Evolutionary conservation across 2,329 filamentous ascomycete species (phyloP), one percentile per base, ranked within the genome.

Genomic region (Epichloe festucae): DNA sequence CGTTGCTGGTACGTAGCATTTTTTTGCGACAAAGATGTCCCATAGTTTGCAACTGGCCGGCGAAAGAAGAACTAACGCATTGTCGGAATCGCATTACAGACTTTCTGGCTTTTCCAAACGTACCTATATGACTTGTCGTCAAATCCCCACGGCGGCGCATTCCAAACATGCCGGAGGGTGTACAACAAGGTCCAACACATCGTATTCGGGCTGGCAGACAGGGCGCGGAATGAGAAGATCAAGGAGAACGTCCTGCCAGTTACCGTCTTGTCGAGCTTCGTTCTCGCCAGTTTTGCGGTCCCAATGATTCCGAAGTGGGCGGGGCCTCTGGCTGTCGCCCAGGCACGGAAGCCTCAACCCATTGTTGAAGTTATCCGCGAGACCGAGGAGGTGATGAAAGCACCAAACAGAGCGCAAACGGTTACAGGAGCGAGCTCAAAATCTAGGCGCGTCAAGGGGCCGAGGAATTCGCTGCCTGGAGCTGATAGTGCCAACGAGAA

Each of bases 111-210:
- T 49, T 89, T 93, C 67, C 87, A 93, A 70, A 91, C 86, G 4
- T 90, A 93, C 64, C 79, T 93, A 34, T 84, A 87, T 72, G 88
- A 93, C 65, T 79, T 93, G 55, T 79, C 85, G 51, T 73, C 77
- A 62, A 86, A 85, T 53, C 87, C 87, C 2, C 84, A 85, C 64
- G 84, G 85, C 55, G 79, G 83, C 60, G 77, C 85, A 48, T 93
- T 93, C 70, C 84, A 87, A 69, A 91, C 85, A 48, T 91, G 87
- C 63, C 80, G 86, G 54, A 76, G 88, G 62, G 82, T 93, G 59
- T 91, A 90, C 72, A 93, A 93, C 70, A 89, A 88, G 68, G 86
- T 93, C 40, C 87, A 93, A 68, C 82, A 88, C 67, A 88, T 93
- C 59, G 87, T 93, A 27, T 93, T 93, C 65, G 87, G 87, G 19